Percentiles rank a stretch among this genome's conserved stretches.
phyloP scores from a whole-genome alignment of 202 grass and related monocot species.

The Thinopyrum obtusiflorum region DNA sequence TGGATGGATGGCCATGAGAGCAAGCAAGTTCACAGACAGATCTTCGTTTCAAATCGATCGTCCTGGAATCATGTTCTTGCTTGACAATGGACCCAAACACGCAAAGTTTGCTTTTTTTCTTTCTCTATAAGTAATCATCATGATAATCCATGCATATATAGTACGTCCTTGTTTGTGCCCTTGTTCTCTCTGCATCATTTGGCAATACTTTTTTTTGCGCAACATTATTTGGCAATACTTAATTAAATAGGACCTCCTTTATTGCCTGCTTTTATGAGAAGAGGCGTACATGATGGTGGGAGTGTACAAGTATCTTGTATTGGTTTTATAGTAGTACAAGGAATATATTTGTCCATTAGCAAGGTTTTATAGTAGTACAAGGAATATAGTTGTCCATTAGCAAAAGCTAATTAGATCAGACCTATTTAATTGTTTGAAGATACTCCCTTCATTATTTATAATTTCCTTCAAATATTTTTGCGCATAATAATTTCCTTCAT shows the following conservation, averaged over 20 bases:
- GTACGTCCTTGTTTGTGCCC: background rate
- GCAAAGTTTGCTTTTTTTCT: background rate
- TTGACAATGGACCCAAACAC: constrained; percentile 13
- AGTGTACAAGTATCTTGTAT: background rate
- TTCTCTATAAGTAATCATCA: background rate
- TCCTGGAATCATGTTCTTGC: constrained; percentile 34
- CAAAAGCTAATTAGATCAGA: too few relatives aligned
- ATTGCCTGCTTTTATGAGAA: background rate
- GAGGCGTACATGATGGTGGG: background rate
- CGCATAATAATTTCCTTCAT: background rate
- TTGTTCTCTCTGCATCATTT: background rate
- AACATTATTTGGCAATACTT: background rate
- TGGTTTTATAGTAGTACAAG: background rate
- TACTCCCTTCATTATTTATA: too few relatives aligned
- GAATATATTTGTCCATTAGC: background rate
- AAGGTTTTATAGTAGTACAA: background rate
- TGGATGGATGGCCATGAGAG: background rate
- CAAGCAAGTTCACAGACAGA: background rate
- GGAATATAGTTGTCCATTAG: background rate
- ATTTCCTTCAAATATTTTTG: background rate
- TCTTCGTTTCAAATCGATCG: background rate
- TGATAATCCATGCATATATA: background rate
- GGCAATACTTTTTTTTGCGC: background rate
- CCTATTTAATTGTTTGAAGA: too few relatives aligned
- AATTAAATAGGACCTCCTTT: background rate